A percentile compares a stretch with the other conserved stretches of the same genome.
Evolutionary conservation across 2,329 filamentous ascomycete genomes (phyloP).

Genomic region (Fusarium phyllophilum): DNA sequence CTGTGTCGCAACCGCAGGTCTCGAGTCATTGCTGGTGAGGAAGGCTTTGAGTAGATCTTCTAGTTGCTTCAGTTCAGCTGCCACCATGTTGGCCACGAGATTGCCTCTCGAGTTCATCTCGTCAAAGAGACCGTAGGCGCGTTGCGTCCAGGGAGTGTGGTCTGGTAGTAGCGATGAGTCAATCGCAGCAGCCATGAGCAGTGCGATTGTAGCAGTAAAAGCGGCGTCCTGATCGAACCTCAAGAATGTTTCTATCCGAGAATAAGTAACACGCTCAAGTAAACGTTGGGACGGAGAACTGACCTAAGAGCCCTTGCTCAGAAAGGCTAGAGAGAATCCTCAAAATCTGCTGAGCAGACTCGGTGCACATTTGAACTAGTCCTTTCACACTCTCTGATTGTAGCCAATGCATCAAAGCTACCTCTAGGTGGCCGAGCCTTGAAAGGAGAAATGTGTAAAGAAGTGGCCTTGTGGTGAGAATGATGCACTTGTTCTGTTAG

Average conservation of each 20-base stretch:
- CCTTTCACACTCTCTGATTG: constrained; percentile 32
- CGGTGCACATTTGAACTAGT: constrained; percentile 14
- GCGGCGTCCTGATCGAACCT: constrained; percentile 26
- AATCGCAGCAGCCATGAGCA: constrained; percentile 53
- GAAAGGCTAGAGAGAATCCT: constrained; percentile 27
- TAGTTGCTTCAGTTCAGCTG: constrained; percentile 20
- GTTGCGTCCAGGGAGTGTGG: constrained; percentile 51
- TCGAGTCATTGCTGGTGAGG: constrained; percentile 2
- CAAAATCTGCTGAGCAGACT: constrained; percentile 27
- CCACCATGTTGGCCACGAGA: constrained; percentile 54
- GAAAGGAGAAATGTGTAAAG: constrained; percentile 37
- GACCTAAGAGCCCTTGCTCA: constrained; percentile 29
- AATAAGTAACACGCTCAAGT: neutral
- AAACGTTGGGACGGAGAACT: neutral
- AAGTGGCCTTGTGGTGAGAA: constrained; percentile 32
- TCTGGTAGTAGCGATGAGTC: constrained; percentile 49
- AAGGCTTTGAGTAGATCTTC: constrained; percentile 14
- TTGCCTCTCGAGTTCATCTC: constrained; percentile 59
- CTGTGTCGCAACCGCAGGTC: neutral
- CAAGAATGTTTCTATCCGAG: constrained; percentile 15
- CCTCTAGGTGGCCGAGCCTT: constrained; percentile 31
- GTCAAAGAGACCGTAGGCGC: constrained; percentile 56
- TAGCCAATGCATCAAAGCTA: constrained; percentile 35
- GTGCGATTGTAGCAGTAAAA: constrained; percentile 49
- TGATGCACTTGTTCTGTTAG: constrained; percentile 26